A percentile compares a stretch with the other conserved stretches of the same genome.
phyloP scores from a whole-genome alignment of 352 stramenopile genomes.

The Globisporangium cederbergense region DNA sequence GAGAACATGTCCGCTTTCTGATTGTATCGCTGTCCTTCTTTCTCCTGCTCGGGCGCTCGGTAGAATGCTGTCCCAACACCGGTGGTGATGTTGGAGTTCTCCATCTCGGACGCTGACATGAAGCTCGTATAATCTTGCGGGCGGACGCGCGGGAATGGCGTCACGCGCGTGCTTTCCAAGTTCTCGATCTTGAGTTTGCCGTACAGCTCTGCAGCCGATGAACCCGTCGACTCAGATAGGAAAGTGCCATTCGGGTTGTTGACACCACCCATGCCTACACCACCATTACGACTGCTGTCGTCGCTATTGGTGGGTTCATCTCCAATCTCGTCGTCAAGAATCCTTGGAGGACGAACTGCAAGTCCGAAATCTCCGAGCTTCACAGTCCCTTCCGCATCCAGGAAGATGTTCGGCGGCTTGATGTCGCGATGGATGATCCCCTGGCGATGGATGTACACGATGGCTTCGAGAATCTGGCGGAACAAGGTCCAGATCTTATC shows the following conservation, averaged over 20 bases:
- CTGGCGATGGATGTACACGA: conserved; percentile 93
- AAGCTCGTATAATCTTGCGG: conserved; percentile 39
- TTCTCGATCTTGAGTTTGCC: conserved; percentile 63
- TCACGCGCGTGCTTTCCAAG: conserved; percentile 59
- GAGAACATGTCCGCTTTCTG: conserved; percentile 95
- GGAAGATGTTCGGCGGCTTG: conserved; percentile 93
- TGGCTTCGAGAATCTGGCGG: conserved; percentile 93
- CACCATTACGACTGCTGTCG: conserved; percentile 13
- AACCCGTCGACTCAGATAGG: conserved; percentile 54
- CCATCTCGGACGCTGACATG: conserved; percentile 40
- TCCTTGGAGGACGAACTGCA: conserved; percentile 77
- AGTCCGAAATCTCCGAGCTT: conserved; percentile 95
- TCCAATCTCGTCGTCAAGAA: conserved; percentile 41
- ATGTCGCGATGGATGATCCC: conserved; percentile 93
- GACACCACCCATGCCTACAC: conserved; percentile 1
- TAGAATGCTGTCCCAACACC: conserved; percentile 96
- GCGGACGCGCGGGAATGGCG: conserved; percentile 6
- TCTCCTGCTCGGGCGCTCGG: conserved; percentile 92
- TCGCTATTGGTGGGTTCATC: conserved; percentile 20
- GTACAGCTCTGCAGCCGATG: conserved; percentile 70
- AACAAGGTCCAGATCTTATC: conserved; percentile 94
- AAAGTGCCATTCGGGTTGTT: conserved; percentile 21
- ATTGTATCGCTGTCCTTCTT: conserved; percentile 83
- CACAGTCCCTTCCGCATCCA: conserved; percentile 90
- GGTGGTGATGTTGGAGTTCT: conserved; percentile 86